Conservation (phyloP, 805 yeast genomes). For the Metschnikowia amazonensis region DNA sequence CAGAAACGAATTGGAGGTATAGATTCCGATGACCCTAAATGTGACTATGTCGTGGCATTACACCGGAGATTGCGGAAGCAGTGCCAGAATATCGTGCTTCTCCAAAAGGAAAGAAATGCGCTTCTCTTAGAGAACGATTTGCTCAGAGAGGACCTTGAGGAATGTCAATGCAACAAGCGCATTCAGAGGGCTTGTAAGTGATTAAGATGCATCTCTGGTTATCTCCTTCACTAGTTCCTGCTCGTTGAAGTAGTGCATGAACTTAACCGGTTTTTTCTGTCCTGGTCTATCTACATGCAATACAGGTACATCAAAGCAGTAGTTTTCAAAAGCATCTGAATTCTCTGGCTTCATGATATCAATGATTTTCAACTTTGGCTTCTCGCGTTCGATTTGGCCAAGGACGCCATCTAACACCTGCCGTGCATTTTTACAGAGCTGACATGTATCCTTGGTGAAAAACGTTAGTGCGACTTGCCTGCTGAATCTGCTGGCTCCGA, state of each 20-base stretch:
- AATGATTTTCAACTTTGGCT: conserved; percentile 37
- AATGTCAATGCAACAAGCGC: not conserved
- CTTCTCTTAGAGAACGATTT: conserved; percentile 5
- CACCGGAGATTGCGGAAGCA: conserved; percentile 8
- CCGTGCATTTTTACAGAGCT: conserved; percentile 64
- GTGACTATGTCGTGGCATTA: not conserved
- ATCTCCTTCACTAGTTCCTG: conserved; percentile 37
- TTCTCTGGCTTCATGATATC: conserved; percentile 62
- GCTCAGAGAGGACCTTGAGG: conserved; percentile 1
- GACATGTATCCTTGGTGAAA: conserved; percentile 68
- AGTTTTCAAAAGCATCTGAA: conserved; percentile 63
- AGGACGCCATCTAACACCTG: conserved; percentile 44
- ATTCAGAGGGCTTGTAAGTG: not conserved
- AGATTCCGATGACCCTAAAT: conserved; percentile 5
- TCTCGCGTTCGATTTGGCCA: conserved; percentile 23
- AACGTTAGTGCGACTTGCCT: conserved; percentile 41
- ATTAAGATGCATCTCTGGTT: not conserved
- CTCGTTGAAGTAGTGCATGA: conserved; percentile 64
- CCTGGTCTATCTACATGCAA: conserved; percentile 55
- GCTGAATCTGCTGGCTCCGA: conserved; percentile 1
- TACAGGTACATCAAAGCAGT: conserved; percentile 78
- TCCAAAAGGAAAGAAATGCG: conserved; percentile 15
- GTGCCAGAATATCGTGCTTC: conserved; percentile 12
- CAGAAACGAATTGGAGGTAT: conserved; percentile 2
- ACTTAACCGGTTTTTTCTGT: conserved; percentile 48